A percentile compares a stretch with the other conserved stretches of the same genome.
Conservation (phyloP, 768 basidiomycete genomes). For the Hygrophorus russula region DNA sequence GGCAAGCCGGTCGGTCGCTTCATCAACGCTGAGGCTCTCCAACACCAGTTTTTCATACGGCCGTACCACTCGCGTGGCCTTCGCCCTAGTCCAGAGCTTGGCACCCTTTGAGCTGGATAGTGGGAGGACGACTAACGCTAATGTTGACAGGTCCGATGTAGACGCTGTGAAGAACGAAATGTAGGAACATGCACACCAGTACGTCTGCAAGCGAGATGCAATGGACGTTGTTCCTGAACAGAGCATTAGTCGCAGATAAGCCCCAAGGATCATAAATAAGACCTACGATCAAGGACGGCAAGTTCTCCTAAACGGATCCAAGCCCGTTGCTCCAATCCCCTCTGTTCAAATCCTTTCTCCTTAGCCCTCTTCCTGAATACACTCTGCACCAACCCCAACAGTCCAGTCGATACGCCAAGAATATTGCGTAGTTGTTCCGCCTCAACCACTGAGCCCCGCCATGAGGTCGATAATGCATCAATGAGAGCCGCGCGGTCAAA, state of each 20-base stretch:
- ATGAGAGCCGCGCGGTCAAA: constrained; percentile 16
- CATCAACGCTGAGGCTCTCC: constrained; percentile 37
- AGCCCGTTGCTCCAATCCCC: constrained; percentile 33
- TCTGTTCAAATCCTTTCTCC: constrained; percentile 21
- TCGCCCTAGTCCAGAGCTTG: constrained; percentile 10
- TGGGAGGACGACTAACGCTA: constrained; percentile 42
- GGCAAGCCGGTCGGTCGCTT: constrained; percentile 33
- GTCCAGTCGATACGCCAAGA: constrained; percentile 15
- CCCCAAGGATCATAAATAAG: background rate
- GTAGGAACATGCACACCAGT: constrained; percentile 35
- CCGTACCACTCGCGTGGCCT: constrained; percentile 14
- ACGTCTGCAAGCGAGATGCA: constrained; percentile 40
- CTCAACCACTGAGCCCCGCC: constrained; percentile 27
- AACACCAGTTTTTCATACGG: constrained; percentile 48
- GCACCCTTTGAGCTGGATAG: constrained; percentile 5
- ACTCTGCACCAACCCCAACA: constrained; percentile 3
- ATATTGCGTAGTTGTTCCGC: constrained; percentile 24
- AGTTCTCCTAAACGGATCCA: constrained; percentile 44
- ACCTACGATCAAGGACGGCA: constrained; percentile 12
- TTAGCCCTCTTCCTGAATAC: constrained; percentile 14
- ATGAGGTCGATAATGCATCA: constrained; percentile 19
- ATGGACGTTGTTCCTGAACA: constrained; percentile 16
- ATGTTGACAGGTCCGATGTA: constrained; percentile 40
- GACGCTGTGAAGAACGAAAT: constrained; percentile 27
- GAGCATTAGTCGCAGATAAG: background rate